phyloP scores from a whole-genome alignment of 2,329 filamentous ascomycete species.

The Pestalotiopsis sp. region DNA sequence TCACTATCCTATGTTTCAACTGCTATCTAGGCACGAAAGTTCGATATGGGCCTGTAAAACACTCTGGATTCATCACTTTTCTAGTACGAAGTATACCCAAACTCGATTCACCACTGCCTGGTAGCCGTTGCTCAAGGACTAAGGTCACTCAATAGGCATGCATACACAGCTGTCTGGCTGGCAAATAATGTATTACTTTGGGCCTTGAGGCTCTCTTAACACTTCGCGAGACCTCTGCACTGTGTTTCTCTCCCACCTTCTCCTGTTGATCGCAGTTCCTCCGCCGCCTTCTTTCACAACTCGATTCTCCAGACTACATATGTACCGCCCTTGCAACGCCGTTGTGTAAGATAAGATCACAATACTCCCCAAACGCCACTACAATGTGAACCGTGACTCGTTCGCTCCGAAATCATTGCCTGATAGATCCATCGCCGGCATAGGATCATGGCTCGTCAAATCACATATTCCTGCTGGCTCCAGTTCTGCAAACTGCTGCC shows the following conservation, averaged over 20 bases:
- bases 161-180: neutral
- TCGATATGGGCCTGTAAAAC: too few species aligned
- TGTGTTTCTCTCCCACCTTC: neutral
- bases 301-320: neutral
- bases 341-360: slow-evolving; percentile 9
- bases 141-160: neutral
- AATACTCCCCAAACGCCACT: slow-evolving; percentile 17
- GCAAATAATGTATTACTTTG: neutral
- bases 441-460: slow-evolving; percentile 16
- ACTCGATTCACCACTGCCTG: too few species aligned
- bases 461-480: neutral
- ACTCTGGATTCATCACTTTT: too few species aligned
- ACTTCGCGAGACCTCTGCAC: neutral
- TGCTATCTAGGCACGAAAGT: too few species aligned
- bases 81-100: too few species aligned
- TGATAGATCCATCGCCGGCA: slow-evolving; percentile 13
- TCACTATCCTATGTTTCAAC: too few species aligned
- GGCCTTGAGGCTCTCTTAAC: neutral
- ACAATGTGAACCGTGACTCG: slow-evolving; percentile 8
- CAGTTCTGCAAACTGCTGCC: neutral
- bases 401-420: slow-evolving; percentile 14
- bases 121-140: neutral
- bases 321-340: slow-evolving; percentile 17
- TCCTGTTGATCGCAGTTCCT: neutral
- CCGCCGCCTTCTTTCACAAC: neutral